These are phyloP conservation scores for Fusarium sp. DNA, from an alignment of 2,329 filamentous ascomycete species.

Conservation along the genomic window DNA sequence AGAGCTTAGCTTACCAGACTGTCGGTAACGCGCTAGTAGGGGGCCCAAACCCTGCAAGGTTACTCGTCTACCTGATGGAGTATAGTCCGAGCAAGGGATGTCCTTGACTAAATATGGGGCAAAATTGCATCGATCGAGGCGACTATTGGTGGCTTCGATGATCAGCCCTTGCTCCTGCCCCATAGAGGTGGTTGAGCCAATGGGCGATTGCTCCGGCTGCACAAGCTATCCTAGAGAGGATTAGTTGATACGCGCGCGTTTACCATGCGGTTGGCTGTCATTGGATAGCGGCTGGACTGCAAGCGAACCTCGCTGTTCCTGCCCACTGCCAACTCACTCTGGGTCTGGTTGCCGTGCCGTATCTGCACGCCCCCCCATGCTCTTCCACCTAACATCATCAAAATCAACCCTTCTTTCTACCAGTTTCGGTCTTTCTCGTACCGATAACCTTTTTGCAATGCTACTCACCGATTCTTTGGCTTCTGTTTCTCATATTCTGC, in stretches of 20 bases:
- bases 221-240: constrained; percentile 35
- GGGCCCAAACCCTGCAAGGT: constrained; percentile 11
- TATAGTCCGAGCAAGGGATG: constrained; percentile 24
- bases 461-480: constrained; percentile 15
- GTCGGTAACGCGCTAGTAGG: constrained; percentile 56
- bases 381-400: constrained; percentile 29
- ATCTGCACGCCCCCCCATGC: constrained; percentile 32
- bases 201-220: constrained; percentile 47
- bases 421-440: constrained; percentile 22
- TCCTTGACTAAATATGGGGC: constrained; percentile 16
- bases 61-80: constrained; percentile 20
- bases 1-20: constrained; percentile 55
- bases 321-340: constrained; percentile 50
- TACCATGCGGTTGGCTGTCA: constrained; percentile 45
- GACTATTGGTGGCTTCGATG: constrained; percentile 38
- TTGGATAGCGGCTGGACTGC: constrained; percentile 52
- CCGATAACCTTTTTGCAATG: constrained; percentile 25
- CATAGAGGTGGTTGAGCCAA: constrained; percentile 38
- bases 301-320: constrained; percentile 49
- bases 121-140: background rate
- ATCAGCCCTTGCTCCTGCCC: constrained; percentile 26
- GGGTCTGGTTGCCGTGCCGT: constrained; percentile 17
- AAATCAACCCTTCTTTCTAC: constrained; percentile 20
- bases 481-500: constrained; percentile 16
- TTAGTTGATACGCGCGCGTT: constrained; percentile 52